These are phyloP conservation scores for Dujonia santamariae DNA, from an alignment of 1,139 yeast species.

Conservation along the genomic window DNA sequence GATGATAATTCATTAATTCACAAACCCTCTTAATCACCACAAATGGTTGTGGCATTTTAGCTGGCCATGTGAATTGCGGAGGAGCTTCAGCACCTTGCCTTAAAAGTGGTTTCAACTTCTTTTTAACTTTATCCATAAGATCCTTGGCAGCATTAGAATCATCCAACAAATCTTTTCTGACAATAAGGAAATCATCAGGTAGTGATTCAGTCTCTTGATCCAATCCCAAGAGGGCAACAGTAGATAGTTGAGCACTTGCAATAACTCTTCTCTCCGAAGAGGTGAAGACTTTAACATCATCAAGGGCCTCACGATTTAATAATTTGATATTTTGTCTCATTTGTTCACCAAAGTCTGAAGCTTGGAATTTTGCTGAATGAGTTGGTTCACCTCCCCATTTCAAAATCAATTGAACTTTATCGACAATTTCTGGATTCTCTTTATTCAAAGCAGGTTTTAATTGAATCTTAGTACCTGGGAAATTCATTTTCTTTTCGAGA, in stretches of 20 bases:
- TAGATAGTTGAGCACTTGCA: conserved; percentile 86
- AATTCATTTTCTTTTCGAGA: conserved; percentile 78
- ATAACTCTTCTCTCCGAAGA: conserved; percentile 94
- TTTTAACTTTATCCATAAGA: conserved; percentile 95
- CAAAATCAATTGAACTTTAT: conserved; percentile 89
- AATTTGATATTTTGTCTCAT: conserved; percentile 87
- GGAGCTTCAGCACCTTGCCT: conserved; percentile 98
- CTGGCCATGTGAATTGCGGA: conserved; percentile 99
- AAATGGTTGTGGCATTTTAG: conserved; percentile 96
- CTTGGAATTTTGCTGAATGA: conserved; percentile 94
- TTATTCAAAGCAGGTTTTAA: conserved; percentile 79
- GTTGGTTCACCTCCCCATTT: conserved; percentile 99
- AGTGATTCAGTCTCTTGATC: conserved; percentile 51
- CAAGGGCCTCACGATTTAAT: conserved; percentile 78
- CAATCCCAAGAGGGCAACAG: conserved; percentile 75
- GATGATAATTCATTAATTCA: conserved; percentile 92
- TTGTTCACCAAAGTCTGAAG: conserved; percentile 93
- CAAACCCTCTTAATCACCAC: conserved; percentile 91
- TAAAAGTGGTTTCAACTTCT: conserved; percentile 88
- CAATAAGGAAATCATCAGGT: conserved; percentile 76
- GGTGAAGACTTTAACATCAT: conserved; percentile 82
- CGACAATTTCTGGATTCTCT: conserved; percentile 65
- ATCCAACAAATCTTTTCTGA: conserved; percentile 88
- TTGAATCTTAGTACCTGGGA: conserved; percentile 97
- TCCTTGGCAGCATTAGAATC: conserved; percentile 99